Base-by-base conservation (phyloP, 2,329 filamentous ascomycete genomes). In the Alternaria ventricosa region DNA sequence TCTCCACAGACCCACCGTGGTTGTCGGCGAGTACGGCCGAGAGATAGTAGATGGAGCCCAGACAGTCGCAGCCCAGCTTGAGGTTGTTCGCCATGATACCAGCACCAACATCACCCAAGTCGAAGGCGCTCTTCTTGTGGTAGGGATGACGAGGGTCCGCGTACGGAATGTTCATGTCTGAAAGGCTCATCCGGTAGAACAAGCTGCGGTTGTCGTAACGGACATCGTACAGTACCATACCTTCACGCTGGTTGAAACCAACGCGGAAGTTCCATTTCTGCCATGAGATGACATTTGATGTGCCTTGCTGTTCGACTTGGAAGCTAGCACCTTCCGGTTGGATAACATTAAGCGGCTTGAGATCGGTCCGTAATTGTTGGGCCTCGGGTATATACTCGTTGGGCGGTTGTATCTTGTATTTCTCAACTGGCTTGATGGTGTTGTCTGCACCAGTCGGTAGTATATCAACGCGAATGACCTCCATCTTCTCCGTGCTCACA, bases 261-360 rank as follows among this genome's bases (percentile, higher is more conserved):
- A 94, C 84, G 11, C 90, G 83, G 80, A 93, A 89, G 2, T 86
- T 83, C 90, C 90, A 92, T 70, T 90, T 92, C 76, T 92, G 89
- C 90, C 90, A 90, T 62, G 84, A 81, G 41, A 92, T 75, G 20
- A 84, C 79, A 56, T 84, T 86, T 3, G 87, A 87, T 23, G 86
- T 85, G 30, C 84, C 85, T 63, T 84, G 80, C 44, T 84, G 76
- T 10, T 80, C 81, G 13, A 88, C 82, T 15, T 81, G 82, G 75
- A 90, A 91, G 12, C 87, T 89, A 2, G 88, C 85, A 8, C 89
- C 89, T 67, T 90, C 86, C 0, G 89, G 89, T 64, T 91, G 89
- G 33, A 89, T 76, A 2, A 90, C 87, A 60, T 89, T 87, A 65
- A 90, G 79, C 4, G 89, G 88, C 78, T 90, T 90, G 55, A 90